Evolutionary conservation across 345 rosid species (phyloP).

Genomic region (Aurinia saxatilis): DNA sequence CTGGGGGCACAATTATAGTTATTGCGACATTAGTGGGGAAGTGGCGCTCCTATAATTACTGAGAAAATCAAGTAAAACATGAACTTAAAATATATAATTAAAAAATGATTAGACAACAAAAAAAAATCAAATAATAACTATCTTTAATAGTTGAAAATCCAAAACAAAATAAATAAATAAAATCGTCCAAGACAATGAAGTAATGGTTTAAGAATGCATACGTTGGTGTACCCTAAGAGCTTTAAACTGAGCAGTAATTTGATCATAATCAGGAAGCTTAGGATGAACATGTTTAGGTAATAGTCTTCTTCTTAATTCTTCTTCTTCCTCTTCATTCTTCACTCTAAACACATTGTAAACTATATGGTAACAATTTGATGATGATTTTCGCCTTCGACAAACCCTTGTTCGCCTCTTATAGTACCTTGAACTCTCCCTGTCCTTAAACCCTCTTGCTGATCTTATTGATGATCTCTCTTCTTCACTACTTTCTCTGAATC

Average conservation of each 20-base stretch:
- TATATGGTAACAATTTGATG: conserved; percentile 19
- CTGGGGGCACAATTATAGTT: not conserved
- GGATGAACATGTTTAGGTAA: conserved; percentile 66
- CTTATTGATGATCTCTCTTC: conserved; percentile 12
- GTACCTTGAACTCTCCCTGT: conserved; percentile 9
- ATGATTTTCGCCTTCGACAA: conserved; percentile 3
- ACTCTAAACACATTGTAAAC: conserved; percentile 24
- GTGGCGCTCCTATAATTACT: not conserved
- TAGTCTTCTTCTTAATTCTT: not conserved
- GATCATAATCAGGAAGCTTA: conserved; percentile 86
- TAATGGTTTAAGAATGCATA: conserved; percentile 5
- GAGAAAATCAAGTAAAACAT: not conserved
- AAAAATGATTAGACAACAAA: not conserved
- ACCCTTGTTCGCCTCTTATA: not conserved
- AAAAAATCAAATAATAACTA: not conserved
- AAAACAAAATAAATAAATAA: not conserved
- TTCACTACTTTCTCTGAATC: conserved; percentile 22
- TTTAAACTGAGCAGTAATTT: conserved; percentile 54
- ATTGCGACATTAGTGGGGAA: not conserved
- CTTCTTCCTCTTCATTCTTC: conserved; percentile 19
- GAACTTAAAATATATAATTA: no score
- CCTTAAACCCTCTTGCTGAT: not conserved
- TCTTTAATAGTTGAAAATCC: not conserved
- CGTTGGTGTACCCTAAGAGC: conserved; percentile 11
- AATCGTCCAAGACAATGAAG: not conserved